phyloP scores from a whole-genome alignment of 345 rosid genomes.

The Syzygium grande region DNA sequence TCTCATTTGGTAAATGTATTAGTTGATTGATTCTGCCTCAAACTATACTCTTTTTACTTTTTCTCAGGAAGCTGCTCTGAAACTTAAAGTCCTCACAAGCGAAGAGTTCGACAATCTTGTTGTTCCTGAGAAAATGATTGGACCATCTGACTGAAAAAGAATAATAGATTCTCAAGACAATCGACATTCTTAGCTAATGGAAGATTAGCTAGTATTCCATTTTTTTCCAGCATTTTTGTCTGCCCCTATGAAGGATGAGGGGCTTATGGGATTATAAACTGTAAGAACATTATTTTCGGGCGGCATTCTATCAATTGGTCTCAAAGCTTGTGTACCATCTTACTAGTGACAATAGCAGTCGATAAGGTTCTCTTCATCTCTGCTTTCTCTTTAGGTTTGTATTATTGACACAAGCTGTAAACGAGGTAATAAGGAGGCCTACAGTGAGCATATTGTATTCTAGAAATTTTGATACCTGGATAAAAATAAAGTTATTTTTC shows the following conservation, averaged over 20 bases:
- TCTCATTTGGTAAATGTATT: not conserved
- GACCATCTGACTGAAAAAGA: conserved; percentile 53
- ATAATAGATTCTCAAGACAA: not conserved
- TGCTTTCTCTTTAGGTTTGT: not conserved
- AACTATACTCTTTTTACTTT: not conserved
- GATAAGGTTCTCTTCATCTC: not conserved
- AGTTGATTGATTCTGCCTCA: not conserved
- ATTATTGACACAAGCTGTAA: not conserved
- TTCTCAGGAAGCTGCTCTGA: conserved; percentile 70
- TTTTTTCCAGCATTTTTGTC: not conserved
- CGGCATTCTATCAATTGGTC: not conserved
- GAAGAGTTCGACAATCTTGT: conserved; percentile 91
- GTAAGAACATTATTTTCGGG: not conserved
- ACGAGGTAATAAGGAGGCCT: not conserved
- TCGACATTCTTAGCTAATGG: not conserved
- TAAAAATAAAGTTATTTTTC: not conserved
- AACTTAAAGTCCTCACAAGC: conserved; percentile 56
- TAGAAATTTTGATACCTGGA: not conserved
- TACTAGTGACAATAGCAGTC: not conserved
- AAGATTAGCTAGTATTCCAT: not conserved
- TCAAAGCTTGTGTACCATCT: not conserved
- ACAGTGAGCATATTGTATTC: not conserved
- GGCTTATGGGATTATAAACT: not conserved
- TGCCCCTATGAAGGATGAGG: not conserved
- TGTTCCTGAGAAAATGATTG: conserved; percentile 95